These are phyloP conservation scores for Tarenaya hassleriana DNA, from an alignment of 345 rosid genomes.

Conservation along the genomic window DNA sequence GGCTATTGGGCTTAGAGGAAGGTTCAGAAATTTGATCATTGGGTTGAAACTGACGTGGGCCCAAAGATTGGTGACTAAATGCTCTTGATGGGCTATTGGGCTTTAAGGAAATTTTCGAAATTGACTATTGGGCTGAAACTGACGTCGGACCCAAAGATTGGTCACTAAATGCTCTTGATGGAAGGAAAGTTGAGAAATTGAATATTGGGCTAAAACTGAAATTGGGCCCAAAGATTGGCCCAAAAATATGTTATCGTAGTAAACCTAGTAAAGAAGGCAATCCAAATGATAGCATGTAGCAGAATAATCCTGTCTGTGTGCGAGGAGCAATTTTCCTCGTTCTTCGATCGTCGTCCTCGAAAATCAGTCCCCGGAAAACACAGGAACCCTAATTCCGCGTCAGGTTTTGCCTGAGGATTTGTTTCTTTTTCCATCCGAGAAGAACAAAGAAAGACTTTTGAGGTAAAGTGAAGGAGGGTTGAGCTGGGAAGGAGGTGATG, in stretches of 20 bases:
- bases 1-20: too few species aligned
- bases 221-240: slow-evolving; percentile 6
- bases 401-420: background rate
- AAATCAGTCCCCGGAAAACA: slow-evolving; percentile 6
- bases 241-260: background rate
- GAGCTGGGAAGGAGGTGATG: slow-evolving; percentile 32
- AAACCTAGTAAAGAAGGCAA: slow-evolving; percentile 8
- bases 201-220: background rate
- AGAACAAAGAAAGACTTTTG: background rate
- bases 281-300: background rate
- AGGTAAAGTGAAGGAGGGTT: background rate
- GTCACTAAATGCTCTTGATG: too few species aligned
- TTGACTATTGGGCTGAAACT: too few species aligned
- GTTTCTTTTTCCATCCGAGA: background rate
- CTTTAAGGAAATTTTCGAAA: too few species aligned
- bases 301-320: background rate
- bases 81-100: too few species aligned
- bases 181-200: too few species aligned
- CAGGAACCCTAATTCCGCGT: slow-evolving; percentile 16
- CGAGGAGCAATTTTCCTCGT: background rate
- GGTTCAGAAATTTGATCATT: too few species aligned
- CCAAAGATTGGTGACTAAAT: too few species aligned
- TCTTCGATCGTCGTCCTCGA: slow-evolving; percentile 17
- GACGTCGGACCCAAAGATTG: too few species aligned
- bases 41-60: too few species aligned